Base-by-base conservation (phyloP, 495 filamentous ascomycete genomes). In the Podospora appendiculata region DNA sequence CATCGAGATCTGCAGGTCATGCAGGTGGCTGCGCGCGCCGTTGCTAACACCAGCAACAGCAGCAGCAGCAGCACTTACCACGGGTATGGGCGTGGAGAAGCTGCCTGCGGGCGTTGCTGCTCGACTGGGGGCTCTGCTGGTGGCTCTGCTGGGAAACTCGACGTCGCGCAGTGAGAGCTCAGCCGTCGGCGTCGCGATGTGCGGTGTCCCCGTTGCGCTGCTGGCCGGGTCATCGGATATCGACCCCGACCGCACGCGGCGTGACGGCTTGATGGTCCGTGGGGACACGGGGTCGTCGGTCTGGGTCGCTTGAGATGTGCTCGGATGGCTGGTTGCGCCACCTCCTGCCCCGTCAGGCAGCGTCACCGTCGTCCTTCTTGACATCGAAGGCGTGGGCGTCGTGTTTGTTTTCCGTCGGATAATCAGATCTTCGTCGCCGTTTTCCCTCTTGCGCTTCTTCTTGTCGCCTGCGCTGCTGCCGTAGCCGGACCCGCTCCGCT, bases 391-490 rank as follows among this genome's bases (percentile, higher is more conserved):
- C 0, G 14, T 8, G 4, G 48, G 41, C 36, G 13, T 12, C 10
- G 45, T 36, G 6, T 32, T 13, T 35, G 45, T 36, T 6, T 9
- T 35, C 12, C 12, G 11, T 16, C 32, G 6, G 10, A 8, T 8
- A 55, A 58, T 0, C 55, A 18, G 10, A 13, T 39, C 8, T 14
- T 47, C 41, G 2, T 50, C 36, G 39, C 12, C 38, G 55, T 42
- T 45, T 40, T 55, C 53, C 39, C 16, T 42, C 34, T 74, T 74
- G 35, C 70, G 70, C 50, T 73, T 73, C 59, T 72, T 73, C 57
- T 63, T 59, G 58, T 39, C 57, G 51, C 56, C 63, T 61, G 38
- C 61, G 55, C 51, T 62, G 66, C 32, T 53, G 40, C 34, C 17
- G 50, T 41, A 59, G 0, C 54, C 55, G 1, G 47, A 47, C 18